A percentile compares a stretch with the other conserved stretches of the same genome.
Evolutionary conservation across 805 yeast species (phyloP).

Genomic region (Kluyveromyces dobzhanskii): DNA sequence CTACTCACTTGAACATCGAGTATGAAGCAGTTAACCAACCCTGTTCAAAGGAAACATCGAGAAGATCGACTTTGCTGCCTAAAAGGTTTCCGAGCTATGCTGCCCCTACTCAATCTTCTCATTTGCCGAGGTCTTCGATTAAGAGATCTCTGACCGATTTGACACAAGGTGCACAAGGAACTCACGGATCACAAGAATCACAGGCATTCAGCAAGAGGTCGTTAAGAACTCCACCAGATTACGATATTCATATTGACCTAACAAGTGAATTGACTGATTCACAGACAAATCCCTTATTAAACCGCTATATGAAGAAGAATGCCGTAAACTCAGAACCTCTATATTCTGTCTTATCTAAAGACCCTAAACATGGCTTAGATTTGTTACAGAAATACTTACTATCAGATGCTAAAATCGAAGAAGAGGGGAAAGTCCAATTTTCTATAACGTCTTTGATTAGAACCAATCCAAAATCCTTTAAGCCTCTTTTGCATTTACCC

Average conservation of each 20-base stretch:
- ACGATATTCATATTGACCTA: slow-evolving; percentile 16
- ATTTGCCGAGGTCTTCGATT: slow-evolving; percentile 4
- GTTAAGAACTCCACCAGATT: slow-evolving; percentile 6
- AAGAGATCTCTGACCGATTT: slow-evolving; percentile 6
- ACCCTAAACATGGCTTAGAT: slow-evolving; percentile 11
- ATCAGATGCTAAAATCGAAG: slow-evolving; percentile 8
- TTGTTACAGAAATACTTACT: slow-evolving; percentile 15
- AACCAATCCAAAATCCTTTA: slow-evolving; percentile 23
- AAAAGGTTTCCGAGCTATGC: slow-evolving; percentile 26
- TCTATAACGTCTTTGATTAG: slow-evolving; percentile 19
- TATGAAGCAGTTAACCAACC: slow-evolving; percentile 10
- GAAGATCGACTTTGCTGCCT: slow-evolving; percentile 29
- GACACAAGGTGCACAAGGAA: slow-evolving; percentile 12
- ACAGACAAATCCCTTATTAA: slow-evolving; percentile 19
- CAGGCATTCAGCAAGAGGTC: slow-evolving; percentile 7
- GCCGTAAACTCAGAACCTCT: not conserved
- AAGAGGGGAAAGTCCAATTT: slow-evolving; percentile 14
- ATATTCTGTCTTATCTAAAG: not conserved
- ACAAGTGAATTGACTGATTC: slow-evolving; percentile 22
- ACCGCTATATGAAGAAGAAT: slow-evolving; percentile 19
- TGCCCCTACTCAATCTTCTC: slow-evolving; percentile 21
- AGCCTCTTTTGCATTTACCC: slow-evolving; percentile 21
- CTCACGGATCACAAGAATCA: slow-evolving; percentile 15
- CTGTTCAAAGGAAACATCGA: slow-evolving; percentile 32
- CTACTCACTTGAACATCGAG: slow-evolving; percentile 27